Base-by-base conservation (phyloP, 441 rosid genomes). In the Gossypium davidsonii region DNA sequence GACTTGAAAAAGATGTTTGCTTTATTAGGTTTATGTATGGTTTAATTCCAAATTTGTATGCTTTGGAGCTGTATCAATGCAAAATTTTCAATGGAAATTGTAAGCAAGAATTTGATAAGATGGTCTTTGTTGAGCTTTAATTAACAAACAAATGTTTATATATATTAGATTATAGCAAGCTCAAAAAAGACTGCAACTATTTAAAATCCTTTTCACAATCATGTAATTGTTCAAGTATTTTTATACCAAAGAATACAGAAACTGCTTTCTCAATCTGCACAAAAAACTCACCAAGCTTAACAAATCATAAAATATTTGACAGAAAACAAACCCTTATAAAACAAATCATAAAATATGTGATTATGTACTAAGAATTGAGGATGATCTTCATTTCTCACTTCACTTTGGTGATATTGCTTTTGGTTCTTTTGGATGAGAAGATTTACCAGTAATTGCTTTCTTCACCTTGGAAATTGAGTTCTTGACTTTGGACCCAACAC, bases 401-500 rank as follows among this genome's bases (percentile, higher is more conserved):
- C 73, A 79, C 73, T 86, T 81, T 15, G 90, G 84, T 48, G 89
- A 82, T 20, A 75, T 78, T 67, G 90, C 80, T 85, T 91, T 94
- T 31, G 72, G 10, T 51, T 68, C 72, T 52, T 68, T 68, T 15
- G 96, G 44, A 67, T 86, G 89, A 73, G 94, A 87, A 71, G 99
- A 92, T 79, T 90, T 91, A 0, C 99, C 92, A 1, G 85, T 89
- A 56, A 95, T 89, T 67, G 86, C 99, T 76, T 95, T 95, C 90
- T 85, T 95, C 49, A 95, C 98, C 79, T 91, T 95, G 49, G 93
- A 89, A 80, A 92, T 90, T 2, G 99, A 92, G 73, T 90, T 91
- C 80, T 94, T 94, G 26, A 94, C 98, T 81, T 89, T 91, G 71
- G 98, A 94, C 60, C 97, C 89, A 17, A 94, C 94, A 2, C 93